A percentile compares a stretch with the other conserved stretches of the same genome.
Conservation (phyloP, 1,284 basidiomycete genomes). For the Amylostereum areolatum region DNA sequence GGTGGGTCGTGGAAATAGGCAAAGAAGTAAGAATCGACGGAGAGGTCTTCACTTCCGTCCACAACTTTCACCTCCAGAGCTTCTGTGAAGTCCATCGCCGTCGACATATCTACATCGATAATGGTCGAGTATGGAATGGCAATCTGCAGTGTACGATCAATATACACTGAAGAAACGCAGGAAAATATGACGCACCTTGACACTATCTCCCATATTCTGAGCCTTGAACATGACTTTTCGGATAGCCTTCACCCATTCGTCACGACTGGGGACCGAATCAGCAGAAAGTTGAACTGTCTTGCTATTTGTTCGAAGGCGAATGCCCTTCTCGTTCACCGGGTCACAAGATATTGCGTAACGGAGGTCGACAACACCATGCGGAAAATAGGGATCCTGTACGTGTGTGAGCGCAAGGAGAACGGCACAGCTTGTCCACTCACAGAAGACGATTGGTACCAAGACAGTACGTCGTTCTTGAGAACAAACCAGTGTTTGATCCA, state of each 20-base stretch:
- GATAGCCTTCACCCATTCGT: slow-evolving; percentile 93
- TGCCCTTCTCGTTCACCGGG: slow-evolving; percentile 62
- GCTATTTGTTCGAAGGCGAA: slow-evolving; percentile 78
- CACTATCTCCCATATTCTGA: slow-evolving; percentile 92
- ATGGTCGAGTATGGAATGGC: slow-evolving; percentile 90
- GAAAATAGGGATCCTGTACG: slow-evolving; percentile 88
- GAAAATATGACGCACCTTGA: slow-evolving; percentile 57
- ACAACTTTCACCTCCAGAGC: slow-evolving; percentile 90
- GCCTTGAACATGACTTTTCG: slow-evolving; percentile 90
- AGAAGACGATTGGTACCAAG: slow-evolving; percentile 92
- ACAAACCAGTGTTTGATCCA: slow-evolving; percentile 94
- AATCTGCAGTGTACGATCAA: slow-evolving; percentile 46
- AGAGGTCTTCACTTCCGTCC: slow-evolving; percentile 73
- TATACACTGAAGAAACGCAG: slow-evolving; percentile 1
- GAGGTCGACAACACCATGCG: slow-evolving; percentile 89
- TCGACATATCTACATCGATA: slow-evolving; percentile 82
- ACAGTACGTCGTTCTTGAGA: slow-evolving; percentile 87
- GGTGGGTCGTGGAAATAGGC: slow-evolving; percentile 85
- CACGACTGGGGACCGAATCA: slow-evolving; percentile 74
- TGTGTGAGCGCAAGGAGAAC: slow-evolving; percentile 4
- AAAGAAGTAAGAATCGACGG: slow-evolving; percentile 88
- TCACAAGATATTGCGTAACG: slow-evolving; percentile 91
- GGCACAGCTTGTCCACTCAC: slow-evolving; percentile 41
- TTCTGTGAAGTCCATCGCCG: slow-evolving; percentile 90
- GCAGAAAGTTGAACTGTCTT: slow-evolving; percentile 69